Percentiles rank a stretch among this genome's conserved stretches.
phyloP scores from a whole-genome alignment of 2,329 filamentous ascomycete species.

The Teratosphaeria nubilosa region DNA sequence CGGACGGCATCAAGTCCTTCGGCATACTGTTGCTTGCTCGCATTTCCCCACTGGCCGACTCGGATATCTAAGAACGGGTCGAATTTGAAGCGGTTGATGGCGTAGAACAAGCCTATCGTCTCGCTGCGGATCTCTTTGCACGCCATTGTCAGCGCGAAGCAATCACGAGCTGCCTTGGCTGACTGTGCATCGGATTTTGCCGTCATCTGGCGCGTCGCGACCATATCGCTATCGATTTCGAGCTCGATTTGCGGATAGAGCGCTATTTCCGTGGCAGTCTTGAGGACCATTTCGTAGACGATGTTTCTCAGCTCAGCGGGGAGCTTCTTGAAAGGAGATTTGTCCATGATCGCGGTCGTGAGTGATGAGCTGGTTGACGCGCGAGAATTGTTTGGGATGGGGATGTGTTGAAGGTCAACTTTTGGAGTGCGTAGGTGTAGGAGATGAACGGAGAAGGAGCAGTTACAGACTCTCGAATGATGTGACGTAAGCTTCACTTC shows the following conservation, averaged over 20 bases:
- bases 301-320: not conserved
- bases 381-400: no score
- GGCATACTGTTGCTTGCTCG: not conserved
- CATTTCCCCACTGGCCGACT: not conserved
- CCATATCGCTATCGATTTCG: not conserved
- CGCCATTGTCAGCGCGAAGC: not conserved
- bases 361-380: not conserved
- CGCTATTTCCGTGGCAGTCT: not conserved
- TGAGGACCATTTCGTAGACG: not conserved
- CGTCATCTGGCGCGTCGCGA: not conserved
- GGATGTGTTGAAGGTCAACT: no score
- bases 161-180: not conserved
- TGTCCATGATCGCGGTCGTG: not conserved
- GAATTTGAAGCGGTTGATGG: not conserved
- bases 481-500: not conserved
- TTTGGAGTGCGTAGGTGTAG: no score
- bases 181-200: not conserved
- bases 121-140: not conserved
- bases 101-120: not conserved
- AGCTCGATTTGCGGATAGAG: not conserved
- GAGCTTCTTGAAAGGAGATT: not conserved
- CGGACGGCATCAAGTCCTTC: not conserved
- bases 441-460: not conserved
- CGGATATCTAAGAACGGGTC: not conserved
- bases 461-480: not conserved